Base-by-base conservation (phyloP, 2,329 filamentous ascomycete genomes). In the Domatiomyces catenatus region DNA sequence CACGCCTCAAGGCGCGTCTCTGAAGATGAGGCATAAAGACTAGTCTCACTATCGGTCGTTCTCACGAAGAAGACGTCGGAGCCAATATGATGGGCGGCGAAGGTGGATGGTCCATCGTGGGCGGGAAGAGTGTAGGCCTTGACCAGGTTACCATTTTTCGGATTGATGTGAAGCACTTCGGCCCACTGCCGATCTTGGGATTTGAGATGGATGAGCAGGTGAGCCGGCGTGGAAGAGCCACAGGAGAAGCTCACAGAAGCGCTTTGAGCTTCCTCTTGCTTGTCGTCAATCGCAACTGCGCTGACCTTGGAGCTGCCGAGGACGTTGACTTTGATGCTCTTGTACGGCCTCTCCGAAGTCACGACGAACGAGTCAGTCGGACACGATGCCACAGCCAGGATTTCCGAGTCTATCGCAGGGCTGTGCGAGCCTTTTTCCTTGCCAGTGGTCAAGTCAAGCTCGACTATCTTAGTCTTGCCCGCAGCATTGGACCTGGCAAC, bases 51-150 rank as follows among this genome's bases (percentile, higher is more conserved):
- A 32, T 80, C 72, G 0, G 86, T 88, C 54, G 92, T 74, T 52
- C 89, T 80, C 1, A 85, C 89, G 64, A 96, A 94, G 69, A 87
- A 95, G 6, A 94, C 83, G 60, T 92, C 89, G 18, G 84, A 80
- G 52, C 82, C 84, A 42, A 79, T 76, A 1, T 81, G 85, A 67
- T 83, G 92, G 0, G 80, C 83, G 0, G 88, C 84, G 63, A 95
- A 86, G 1, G 83, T 79, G 20, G 87, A 88, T 42, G 71, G 72
- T 0, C 84, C 86, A 20, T 76, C 67, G 18, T 88, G 66, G 48
- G 79, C 78, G 0, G 89, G 85, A 10, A 96, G 72, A 24, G 83
- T 79, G 64, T 94, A 94, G 0, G 83, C 83, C 64, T 86, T 87
- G n/a, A 74, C 75, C 24, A 90, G 75, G 17, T 75, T 76, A 49